A percentile compares a stretch with the other conserved stretches of the same genome.
Conservation (phyloP, 345 rosid species). For the Eutrema japonicum region DNA sequence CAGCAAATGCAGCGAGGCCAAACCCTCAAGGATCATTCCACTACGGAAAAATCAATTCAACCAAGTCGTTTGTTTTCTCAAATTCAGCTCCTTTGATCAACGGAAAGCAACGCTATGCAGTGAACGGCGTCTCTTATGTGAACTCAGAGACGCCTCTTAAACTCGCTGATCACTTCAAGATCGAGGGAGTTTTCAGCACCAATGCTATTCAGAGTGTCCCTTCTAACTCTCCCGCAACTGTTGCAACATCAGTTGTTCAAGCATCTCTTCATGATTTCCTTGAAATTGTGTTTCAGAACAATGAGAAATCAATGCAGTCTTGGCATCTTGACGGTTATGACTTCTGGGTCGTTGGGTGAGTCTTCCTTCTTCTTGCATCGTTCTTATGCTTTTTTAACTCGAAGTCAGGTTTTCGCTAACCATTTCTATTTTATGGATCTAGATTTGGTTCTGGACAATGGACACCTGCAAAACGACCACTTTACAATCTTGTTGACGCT, state of each 20-base stretch:
- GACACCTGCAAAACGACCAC: conserved; percentile 55
- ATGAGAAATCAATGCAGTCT: conserved; percentile 66
- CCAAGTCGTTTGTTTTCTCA: conserved; percentile 61
- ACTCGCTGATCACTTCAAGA: conserved; percentile 80
- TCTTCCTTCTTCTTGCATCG: conserved; percentile 1
- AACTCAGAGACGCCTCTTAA: conserved; percentile 83
- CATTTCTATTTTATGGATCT: conserved; percentile 22
- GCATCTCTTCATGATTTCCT: conserved; percentile 63
- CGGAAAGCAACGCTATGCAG: conserved; percentile 80
- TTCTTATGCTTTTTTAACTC: neutral
- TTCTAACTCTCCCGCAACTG: conserved; percentile 51
- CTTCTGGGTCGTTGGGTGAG: conserved; percentile 93
- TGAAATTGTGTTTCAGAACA: conserved; percentile 82
- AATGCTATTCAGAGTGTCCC: conserved; percentile 59
- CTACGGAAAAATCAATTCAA: conserved; percentile 64
- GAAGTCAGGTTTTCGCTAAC: neutral
- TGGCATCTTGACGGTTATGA: conserved; percentile 99
- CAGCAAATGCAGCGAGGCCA: conserved; percentile 94
- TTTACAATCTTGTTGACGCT: conserved; percentile 75
- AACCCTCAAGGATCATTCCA: conserved; percentile 97
- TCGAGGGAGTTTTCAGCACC: conserved; percentile 66
- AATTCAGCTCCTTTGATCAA: conserved; percentile 76
- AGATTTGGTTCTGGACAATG: conserved; percentile 85
- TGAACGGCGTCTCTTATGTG: conserved; percentile 75
- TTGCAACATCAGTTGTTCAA: conserved; percentile 71